Evolutionary conservation across 73 alveolate genomes (phyloP).

Genomic region (Symbiodinium pilosum): DNA sequence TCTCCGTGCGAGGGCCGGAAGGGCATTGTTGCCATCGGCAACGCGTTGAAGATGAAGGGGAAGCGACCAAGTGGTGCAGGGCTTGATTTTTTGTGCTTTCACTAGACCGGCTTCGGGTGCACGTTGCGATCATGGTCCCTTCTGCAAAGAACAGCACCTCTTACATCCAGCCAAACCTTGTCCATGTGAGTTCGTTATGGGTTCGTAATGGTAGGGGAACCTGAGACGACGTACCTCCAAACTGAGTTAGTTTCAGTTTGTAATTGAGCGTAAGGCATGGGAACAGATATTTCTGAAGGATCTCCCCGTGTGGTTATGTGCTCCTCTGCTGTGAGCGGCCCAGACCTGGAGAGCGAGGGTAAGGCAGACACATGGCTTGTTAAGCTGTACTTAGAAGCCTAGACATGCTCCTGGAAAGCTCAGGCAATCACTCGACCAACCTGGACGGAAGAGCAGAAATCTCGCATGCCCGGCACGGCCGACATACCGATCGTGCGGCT

Average conservation of each 20-base stretch:
- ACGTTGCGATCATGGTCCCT: background rate
- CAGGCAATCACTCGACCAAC: conserved; percentile 44
- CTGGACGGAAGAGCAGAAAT: conserved; percentile 24
- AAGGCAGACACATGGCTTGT: background rate
- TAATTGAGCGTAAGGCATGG: too few species aligned
- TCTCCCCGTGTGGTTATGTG: conserved; percentile 77
- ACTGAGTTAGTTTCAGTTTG: too few species aligned
- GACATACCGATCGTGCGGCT: conserved; percentile 73
- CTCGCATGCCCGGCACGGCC: conserved; percentile 38
- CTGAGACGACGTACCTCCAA: background rate
- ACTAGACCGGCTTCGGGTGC: background rate
- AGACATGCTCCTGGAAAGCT: background rate
- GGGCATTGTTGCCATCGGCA: conserved; percentile 47
- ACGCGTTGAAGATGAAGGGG: conserved; percentile 18
- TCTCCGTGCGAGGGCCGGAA: conserved; percentile 40
- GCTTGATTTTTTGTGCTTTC: background rate
- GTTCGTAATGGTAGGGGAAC: background rate
- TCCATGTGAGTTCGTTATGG: background rate
- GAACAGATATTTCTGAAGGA: background rate
- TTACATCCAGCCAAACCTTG: background rate
- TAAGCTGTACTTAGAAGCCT: background rate
- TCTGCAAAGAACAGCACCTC: background rate
- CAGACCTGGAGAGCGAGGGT: background rate
- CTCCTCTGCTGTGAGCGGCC: conserved; percentile 35
- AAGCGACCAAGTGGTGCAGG: background rate